phyloP scores from a whole-genome alignment of 2,329 filamentous ascomycete genomes.

The Venturia effusa region DNA sequence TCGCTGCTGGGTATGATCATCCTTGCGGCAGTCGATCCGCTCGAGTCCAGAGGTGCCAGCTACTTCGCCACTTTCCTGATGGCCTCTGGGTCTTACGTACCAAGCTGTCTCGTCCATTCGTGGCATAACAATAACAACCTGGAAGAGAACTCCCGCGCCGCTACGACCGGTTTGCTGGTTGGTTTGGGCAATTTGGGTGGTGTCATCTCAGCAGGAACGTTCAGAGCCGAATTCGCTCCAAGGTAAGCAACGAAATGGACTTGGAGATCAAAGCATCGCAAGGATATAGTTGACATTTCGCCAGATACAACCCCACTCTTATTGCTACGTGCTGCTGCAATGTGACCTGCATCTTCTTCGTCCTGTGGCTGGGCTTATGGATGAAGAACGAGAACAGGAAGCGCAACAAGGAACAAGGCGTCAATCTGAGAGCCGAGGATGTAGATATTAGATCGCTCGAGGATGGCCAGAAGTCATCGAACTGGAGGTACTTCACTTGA shows the following conservation, averaged over 20 bases:
- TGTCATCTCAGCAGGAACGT: slow-evolving; percentile 35
- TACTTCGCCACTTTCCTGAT: slow-evolving; percentile 43
- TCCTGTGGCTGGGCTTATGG: slow-evolving; percentile 31
- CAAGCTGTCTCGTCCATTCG: slow-evolving; percentile 30
- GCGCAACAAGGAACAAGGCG: slow-evolving; percentile 28
- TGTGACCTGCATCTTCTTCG: slow-evolving; percentile 30
- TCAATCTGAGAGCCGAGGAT: slow-evolving; percentile 25
- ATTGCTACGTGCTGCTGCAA: slow-evolving; percentile 34
- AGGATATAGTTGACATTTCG: neutral
- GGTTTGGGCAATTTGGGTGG: slow-evolving; percentile 40
- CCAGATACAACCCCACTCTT: slow-evolving; percentile 36
- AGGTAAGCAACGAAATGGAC: neutral
- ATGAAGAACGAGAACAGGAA: slow-evolving; percentile 35
- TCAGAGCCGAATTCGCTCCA: slow-evolving; percentile 38
- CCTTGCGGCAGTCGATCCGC: slow-evolving; percentile 32
- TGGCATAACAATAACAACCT: slow-evolving; percentile 46
- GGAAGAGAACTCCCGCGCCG: slow-evolving; percentile 38
- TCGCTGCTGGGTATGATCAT: slow-evolving; percentile 29
- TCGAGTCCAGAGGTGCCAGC: slow-evolving; percentile 31
- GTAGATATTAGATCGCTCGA: slow-evolving; percentile 29
- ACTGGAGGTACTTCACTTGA: slow-evolving; percentile 27
- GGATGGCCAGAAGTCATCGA: slow-evolving; percentile 27
- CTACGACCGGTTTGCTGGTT: slow-evolving; percentile 37
- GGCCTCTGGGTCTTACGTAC: slow-evolving; percentile 30
- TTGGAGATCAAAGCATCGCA: neutral